Evolutionary conservation across 1,139 yeast species (phyloP).

Genomic region (Candida labiduridarum): DNA sequence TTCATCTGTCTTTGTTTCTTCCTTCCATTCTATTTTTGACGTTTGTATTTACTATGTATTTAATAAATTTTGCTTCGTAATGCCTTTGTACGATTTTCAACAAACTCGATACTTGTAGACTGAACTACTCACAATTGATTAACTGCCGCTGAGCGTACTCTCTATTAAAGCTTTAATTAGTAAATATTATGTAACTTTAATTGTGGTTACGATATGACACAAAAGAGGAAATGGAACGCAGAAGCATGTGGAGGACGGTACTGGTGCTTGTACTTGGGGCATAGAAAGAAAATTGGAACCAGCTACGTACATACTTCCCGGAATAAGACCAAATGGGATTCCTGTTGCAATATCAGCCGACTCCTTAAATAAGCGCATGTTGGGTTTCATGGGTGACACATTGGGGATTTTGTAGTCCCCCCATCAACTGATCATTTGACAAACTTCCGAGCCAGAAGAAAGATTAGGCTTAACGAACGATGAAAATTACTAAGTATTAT

Average conservation of each 20-base stretch:
- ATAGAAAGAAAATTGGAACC: too few species aligned
- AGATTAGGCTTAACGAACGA: too few species aligned
- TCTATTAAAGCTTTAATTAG: not conserved
- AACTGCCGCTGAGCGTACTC: not conserved
- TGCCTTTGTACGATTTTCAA: not conserved
- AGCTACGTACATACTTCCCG: too few species aligned
- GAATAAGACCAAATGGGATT: too few species aligned
- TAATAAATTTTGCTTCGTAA: not conserved
- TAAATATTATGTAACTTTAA: conserved; percentile 1
- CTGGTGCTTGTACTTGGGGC: too few species aligned
- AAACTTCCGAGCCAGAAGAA: too few species aligned
- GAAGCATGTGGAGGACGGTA: too few species aligned
- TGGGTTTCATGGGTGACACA: too few species aligned
- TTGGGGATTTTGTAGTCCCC: too few species aligned
- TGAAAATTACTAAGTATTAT: not conserved
- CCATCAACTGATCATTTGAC: too few species aligned
- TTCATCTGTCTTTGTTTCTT: not conserved
- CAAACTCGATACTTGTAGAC: not conserved
- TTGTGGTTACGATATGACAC: not conserved
- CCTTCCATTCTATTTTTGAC: not conserved
- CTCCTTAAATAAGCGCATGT: too few species aligned
- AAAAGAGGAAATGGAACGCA: not conserved
- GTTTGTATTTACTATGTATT: conserved; percentile 2
- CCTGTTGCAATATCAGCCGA: too few species aligned
- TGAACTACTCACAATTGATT: not conserved